Evolutionary conservation across 495 filamentous ascomycete species (phyloP), one percentile per base, ranked within the genome.

Genomic region (Penicillium malachiteum): DNA sequence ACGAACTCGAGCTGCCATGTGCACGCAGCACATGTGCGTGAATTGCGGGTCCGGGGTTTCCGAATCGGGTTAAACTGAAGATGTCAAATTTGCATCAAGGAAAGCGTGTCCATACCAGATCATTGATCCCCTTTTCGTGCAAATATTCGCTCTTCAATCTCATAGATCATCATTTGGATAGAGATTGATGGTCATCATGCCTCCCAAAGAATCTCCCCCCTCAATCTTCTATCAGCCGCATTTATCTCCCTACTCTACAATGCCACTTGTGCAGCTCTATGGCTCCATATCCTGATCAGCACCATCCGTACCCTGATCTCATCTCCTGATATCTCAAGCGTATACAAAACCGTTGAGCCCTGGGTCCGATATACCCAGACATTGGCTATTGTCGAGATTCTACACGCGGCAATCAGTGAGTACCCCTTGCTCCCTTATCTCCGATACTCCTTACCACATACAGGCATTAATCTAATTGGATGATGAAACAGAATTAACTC

Each of bases 211-310:
- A 39, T n/a, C 39, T 32, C 51, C 33, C n/a, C 17, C 30, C 59
- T 39, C 47, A 59, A 42, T 49, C 47, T 8, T 49, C 47, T 2
- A 33, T 58, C 55, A n/a, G 32, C 43, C 31, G 35, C 33, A 33
- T 38, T 47, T 91, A 91, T 70, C 82, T 93, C 21, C n/a, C 76
- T 88, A 62, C 61, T 80, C 59, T 95, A 93, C 80, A 95, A 93
- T 69, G 70, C 81, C 60, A 64, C 83, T 46, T 89, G 83, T 48
- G 81, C 84, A 40, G 50, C 83, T 35, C 78, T 90, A 48, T 93
- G 90, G 90, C 56, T 78, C 31, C 72, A 73, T 17, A 81, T 73
- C 56, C 60, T 73, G 32, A 13, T 67, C 26, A 48, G 58, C 18
- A 43, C 62, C 21, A 16, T 63, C 30, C 26, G 40, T 32, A 37